These are phyloP conservation scores for Picochlorum sp. DNA, from an alignment of 139 green algal species.

Conservation along the genomic window DNA sequence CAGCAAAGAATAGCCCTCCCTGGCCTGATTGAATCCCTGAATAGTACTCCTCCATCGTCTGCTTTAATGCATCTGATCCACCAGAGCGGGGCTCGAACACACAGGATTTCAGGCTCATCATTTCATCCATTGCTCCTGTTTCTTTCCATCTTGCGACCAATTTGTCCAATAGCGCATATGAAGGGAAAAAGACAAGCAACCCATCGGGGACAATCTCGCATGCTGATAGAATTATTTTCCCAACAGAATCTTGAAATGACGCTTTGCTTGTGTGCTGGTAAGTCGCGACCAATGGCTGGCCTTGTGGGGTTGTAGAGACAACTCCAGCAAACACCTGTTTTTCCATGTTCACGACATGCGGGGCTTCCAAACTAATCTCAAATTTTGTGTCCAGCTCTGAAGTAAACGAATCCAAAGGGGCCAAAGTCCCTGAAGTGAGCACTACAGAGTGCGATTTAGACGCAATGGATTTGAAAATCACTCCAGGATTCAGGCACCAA, in stretches of 20 bases:
- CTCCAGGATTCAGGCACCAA: conserved; percentile 79
- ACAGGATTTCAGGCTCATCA: conserved; percentile 60
- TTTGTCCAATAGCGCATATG: conserved; percentile 76
- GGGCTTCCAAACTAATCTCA: conserved; percentile 60
- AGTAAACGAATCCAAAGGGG: conserved; percentile 78
- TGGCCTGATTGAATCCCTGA: conserved; percentile 36
- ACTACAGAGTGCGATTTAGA: conserved; percentile 43
- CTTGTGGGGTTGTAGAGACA: conserved; percentile 37
- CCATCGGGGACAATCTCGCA: conserved; percentile 66
- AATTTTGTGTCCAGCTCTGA: conserved; percentile 72
- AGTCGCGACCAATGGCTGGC: conserved; percentile 25
- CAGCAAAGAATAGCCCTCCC: conserved; percentile 79
- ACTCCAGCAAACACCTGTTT: conserved; percentile 68
- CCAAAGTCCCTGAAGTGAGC: conserved; percentile 78
- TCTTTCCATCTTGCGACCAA: conserved; percentile 66
- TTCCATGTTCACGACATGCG: conserved; percentile 82
- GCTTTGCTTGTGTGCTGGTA: conserved; percentile 7
- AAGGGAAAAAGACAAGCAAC: conserved; percentile 88
- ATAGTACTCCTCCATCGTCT: conserved; percentile 65
- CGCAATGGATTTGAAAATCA: conserved; percentile 42
- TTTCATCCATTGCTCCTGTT: conserved; percentile 46
- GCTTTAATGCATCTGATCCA: conserved; percentile 54
- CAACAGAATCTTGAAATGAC: conserved; percentile 42
- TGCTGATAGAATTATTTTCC: conserved; percentile 40
- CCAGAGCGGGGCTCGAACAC: conserved; percentile 63